Base-by-base conservation (phyloP, 2,329 filamentous ascomycete species). In the Sclerotinia minor region DNA sequence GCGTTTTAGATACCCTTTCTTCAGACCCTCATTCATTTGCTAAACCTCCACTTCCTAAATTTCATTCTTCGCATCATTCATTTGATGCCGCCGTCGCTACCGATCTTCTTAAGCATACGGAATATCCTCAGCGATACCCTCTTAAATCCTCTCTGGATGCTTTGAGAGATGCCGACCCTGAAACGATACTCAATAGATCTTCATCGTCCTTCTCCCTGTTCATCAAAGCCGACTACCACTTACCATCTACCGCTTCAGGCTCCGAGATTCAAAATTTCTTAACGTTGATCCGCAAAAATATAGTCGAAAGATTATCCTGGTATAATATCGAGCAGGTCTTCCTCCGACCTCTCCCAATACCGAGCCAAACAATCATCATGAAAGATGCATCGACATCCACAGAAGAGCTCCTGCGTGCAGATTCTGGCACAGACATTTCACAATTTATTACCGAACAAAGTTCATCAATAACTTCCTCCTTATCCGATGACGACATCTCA, bases 211-310 rank as follows among this genome's bases (percentile, higher is more conserved):
- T 79, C 0, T 80, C 84, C 35, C 81, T 83, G 0, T 77, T 77
- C 53, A 68, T 75, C 5, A 83, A 83, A 67, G 84, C 83, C 53
- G 85, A 88, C 74, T 87, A 84, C 71, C 78, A 87, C 13, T 79
- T 89, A 32, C 82, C 84, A 0, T 84, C 83, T 2, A 81, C 80
- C 1, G 86, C 87, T 3, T 83, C 80, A 9, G 81, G 84, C 19
- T 73, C 79, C 4, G 86, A 89, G 71, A 83, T 87, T 45, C 79
- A 82, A 0, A 81, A 78, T 0, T 85, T 89, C 69, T 79, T 88
- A 41, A 80, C 81, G 0, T 80, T 81, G 0, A 82, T 89, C 24
- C 82, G 83, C 73, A 82, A 82, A 66, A 79, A 82, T 24, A 77
- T 86, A 3, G 76, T 81, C 15, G 78, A 80, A n/a, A 79, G 79